These are phyloP conservation scores for Macrolepiota albuminosa DNA, from an alignment of 768 basidiomycete genomes.

Conservation along the genomic window DNA sequence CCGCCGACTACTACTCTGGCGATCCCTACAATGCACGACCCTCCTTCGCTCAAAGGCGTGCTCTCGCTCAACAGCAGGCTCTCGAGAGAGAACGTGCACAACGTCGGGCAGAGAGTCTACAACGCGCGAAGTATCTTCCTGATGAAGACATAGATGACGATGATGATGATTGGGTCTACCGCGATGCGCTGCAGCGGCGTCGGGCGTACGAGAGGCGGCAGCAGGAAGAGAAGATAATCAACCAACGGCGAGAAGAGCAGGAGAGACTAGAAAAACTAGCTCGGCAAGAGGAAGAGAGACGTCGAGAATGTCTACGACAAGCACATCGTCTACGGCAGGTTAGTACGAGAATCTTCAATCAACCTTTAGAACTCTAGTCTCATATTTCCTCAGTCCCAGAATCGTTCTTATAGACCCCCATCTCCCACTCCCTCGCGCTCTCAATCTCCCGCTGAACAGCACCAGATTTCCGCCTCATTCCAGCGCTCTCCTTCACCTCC, in stretches of 20 bases:
- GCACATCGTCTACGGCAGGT: conserved; percentile 10
- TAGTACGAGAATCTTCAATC: background rate
- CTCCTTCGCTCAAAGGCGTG: conserved; percentile 7
- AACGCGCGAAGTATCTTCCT: conserved; percentile 36
- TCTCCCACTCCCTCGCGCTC: background rate
- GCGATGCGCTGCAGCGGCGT: conserved; percentile 26
- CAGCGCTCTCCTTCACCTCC: conserved; percentile 6
- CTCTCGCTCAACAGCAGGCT: conserved; percentile 19
- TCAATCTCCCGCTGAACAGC: background rate
- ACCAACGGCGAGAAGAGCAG: conserved; percentile 11
- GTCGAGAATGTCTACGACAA: conserved; percentile 10
- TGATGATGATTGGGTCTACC: conserved; percentile 28
- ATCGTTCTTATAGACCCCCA: background rate
- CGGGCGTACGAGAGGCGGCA: conserved; percentile 23
- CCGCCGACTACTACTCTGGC: conserved; percentile 1
- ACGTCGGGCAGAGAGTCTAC: conserved; percentile 27
- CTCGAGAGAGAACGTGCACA: conserved; percentile 16
- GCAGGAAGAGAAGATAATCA: conserved; percentile 13
- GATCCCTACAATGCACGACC: background rate
- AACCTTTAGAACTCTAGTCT: background rate
- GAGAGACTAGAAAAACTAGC: conserved; percentile 8
- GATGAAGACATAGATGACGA: conserved; percentile 19
- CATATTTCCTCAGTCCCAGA: background rate
- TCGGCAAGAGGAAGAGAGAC: conserved; percentile 9
- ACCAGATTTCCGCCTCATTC: background rate